Percentiles rank a stretch among this genome's conserved stretches.
These are phyloP conservation scores for Alternaria panax DNA, from an alignment of 2,329 filamentous ascomycete genomes.

Conservation along the genomic window DNA sequence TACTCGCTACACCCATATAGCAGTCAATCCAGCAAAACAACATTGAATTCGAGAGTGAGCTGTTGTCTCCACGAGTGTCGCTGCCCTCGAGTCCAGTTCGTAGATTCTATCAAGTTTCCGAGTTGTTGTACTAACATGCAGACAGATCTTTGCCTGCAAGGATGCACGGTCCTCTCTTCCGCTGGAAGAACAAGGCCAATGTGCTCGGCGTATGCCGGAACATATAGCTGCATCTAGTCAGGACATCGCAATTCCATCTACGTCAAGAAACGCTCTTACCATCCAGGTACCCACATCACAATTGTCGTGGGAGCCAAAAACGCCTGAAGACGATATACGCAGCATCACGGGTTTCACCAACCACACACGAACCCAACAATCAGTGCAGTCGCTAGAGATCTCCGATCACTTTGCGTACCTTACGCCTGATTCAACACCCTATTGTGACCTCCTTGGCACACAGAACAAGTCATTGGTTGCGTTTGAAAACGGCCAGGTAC, in stretches of 20 bases:
- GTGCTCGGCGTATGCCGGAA: background rate
- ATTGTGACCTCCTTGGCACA: background rate
- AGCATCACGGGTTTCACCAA: background rate
- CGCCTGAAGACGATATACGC: background rate
- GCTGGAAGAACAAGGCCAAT: slow-evolving; percentile 1
- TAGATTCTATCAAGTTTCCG: background rate
- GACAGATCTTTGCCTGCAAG: background rate
- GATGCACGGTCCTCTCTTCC: background rate
- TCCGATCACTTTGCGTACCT: background rate
- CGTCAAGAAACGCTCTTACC: background rate
- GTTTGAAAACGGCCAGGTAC: background rate
- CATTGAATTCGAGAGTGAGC: background rate
- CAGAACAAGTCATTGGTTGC: background rate
- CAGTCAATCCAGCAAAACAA: background rate
- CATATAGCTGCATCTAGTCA: slow-evolving; percentile 7
- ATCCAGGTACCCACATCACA: background rate
- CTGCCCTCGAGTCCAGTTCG: background rate
- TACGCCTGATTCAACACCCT: background rate
- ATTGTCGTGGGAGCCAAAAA: background rate
- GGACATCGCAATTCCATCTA: background rate
- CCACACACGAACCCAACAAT: background rate
- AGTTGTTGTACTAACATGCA: background rate
- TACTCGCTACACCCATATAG: background rate
- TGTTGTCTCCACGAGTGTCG: background rate
- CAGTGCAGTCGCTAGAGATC: background rate